Evolutionary conservation across 2,329 filamentous ascomycete species (phyloP), one percentile per base, ranked within the genome.

Genomic region (Penicillium aurantiogriseum): DNA sequence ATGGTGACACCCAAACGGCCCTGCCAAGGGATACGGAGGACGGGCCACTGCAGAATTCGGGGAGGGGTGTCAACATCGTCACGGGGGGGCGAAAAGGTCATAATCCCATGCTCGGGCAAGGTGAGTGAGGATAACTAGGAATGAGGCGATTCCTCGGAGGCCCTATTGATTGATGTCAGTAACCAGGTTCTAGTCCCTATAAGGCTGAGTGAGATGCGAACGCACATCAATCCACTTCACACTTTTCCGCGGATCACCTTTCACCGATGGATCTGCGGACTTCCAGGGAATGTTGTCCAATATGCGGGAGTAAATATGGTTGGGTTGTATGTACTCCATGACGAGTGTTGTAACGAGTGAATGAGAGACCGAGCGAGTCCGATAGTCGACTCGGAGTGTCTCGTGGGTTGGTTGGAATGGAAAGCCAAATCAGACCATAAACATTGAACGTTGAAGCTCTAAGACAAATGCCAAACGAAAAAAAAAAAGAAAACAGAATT

Each of bases 1-100:
- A 83, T 82, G 56, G 81, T 81, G 40, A 84, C 81, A 49, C 81
- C 81, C 35, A 83, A 77, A 36, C 80, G 77, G 49, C 81, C 81
- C 64, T 83, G 81, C 73, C 76, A 81, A 35, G 80, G 79, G 19
- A 83, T 73, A 23, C 81, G 81, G 29, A 83, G 66, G 57, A 83
- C 76, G 9, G 81, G 80, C 50, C 77, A 71, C 64, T 84, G 81
- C 36, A 82, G 73, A 35, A 83, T 57, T 54, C 79, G 76, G 15
- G 80, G 78, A 4, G 75, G 51, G 2, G 65, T 71, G 51, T 80
- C 71, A 59, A 76, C 71, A 55, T 65, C 71, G 62, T 81, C 77
- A 58, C 77, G 71, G 5, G 80, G 80, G 79, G 39, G 75, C 78
- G 69, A 82, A 83, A 17, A 83, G 72, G 21, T 75, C 68, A 63